These are phyloP conservation scores for Trichoderma sp. DNA, from an alignment of 2,329 filamentous ascomycete genomes.

Conservation along the genomic window DNA sequence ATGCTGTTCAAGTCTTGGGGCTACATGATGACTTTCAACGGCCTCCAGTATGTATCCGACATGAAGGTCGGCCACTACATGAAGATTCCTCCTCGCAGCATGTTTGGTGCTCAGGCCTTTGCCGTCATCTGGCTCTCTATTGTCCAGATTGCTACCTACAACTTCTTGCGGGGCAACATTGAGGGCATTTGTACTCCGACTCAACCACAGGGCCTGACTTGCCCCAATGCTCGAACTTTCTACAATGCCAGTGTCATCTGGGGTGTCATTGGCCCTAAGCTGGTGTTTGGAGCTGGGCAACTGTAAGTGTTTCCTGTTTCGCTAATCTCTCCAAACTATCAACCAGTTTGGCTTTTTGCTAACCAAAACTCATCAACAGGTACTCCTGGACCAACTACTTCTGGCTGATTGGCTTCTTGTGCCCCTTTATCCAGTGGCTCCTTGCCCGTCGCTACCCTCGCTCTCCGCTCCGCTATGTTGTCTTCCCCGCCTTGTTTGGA, in stretches of 20 bases:
- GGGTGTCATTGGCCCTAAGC: constrained; percentile 56
- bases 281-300: constrained; percentile 42
- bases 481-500: constrained; percentile 56
- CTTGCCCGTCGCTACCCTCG: constrained; percentile 50
- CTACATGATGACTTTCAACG: constrained; percentile 51
- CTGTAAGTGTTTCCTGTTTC: constrained; percentile 24
- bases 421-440: constrained; percentile 53
- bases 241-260: constrained; percentile 62
- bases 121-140: constrained; percentile 45
- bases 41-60: constrained; percentile 50
- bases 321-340: not conserved
- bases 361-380: not conserved
- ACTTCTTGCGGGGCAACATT: constrained; percentile 51
- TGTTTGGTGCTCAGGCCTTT: constrained; percentile 49
- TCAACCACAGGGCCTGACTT: constrained; percentile 55
- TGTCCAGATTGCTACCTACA: constrained; percentile 43
- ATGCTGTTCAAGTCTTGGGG: constrained; percentile 53
- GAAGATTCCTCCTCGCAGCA: constrained; percentile 54
- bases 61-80: constrained; percentile 57
- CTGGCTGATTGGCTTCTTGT: constrained; percentile 54
- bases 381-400: constrained; percentile 56
- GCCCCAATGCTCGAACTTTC: constrained; percentile 59
- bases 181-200: constrained; percentile 51
- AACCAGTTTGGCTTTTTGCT: not conserved
- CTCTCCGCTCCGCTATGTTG: constrained; percentile 51